Base-by-base conservation (phyloP, 106 monocot species). In the Alisma plantagoaquatica region DNA sequence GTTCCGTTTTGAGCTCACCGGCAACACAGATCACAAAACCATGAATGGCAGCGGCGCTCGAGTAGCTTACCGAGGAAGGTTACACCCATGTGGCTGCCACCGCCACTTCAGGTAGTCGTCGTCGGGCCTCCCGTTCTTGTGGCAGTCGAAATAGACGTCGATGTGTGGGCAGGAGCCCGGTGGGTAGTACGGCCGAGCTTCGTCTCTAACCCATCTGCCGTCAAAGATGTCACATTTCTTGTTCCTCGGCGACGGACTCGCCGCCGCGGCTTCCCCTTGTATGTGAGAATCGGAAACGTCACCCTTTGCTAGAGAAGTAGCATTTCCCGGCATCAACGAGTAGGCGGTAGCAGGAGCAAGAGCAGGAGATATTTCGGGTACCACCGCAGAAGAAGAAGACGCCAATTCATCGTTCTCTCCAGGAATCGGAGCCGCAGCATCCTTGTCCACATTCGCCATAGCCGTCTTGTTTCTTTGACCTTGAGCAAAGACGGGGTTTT, bases 131-230 rank as follows among this genome's bases (percentile, higher is more conserved):
- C 80, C 87, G 55, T 93, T 93, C 49, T 73, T 73, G 32, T 75
- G 67, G 44, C 93, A 93, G 41, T 83, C 56, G 54, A 83, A 93
- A 61, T 75, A 74, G 10, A 18, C 47, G 50, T 73, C 78, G 9
- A 83, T 53, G 60, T 59, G 51, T 10, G 77, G 78, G 38, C 83
- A 83, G 12, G 83, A 78, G 22, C 61, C 71, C 1, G 67, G 42
- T 31, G 69, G 66, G 59, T 84, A 94, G 48, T 68, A 75, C 16
- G 74, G 76, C 43, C 57, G 45, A n/a, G 32, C 55, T 17, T 76
- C 75, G 49, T 84, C 88, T 50, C 73, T 78, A 26, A 80, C 87
- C 87, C 83, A 94, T 55, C 68, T 78, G 3, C 94, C 87, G 53
- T 75, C 10, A 27, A 75, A 88, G 53, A 88, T 68, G 71, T 94